Evolutionary conservation across 176 grass and related monocot genomes (phyloP).

Genomic region (Poa annua): DNA sequence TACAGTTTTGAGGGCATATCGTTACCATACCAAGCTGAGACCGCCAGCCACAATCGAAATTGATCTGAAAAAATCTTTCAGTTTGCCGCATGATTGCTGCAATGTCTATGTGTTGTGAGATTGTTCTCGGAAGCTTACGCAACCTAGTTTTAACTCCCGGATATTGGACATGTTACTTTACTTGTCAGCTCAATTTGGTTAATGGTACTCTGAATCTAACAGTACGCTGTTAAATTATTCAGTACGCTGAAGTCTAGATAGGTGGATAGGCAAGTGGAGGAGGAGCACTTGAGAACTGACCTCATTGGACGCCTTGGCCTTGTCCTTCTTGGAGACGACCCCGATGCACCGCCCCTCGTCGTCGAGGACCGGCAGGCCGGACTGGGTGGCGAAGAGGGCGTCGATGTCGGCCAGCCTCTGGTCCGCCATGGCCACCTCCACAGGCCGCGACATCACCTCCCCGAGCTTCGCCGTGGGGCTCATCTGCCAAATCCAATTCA

Average conservation of each 20-base stretch:
- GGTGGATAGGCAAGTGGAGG: too few relatives aligned
- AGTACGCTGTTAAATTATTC: too few relatives aligned
- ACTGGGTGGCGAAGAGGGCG: conserved; percentile 54
- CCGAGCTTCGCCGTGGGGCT: conserved; percentile 58
- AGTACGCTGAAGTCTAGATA: too few relatives aligned
- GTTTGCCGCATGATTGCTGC: background rate
- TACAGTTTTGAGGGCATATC: background rate
- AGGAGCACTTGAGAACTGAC: too few relatives aligned
- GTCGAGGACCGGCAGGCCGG: conserved; percentile 68
- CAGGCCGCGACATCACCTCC: conserved; percentile 46
- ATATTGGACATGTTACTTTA: background rate
- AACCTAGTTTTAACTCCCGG: background rate
- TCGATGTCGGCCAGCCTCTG: conserved; percentile 65
- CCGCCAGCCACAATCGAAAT: background rate
- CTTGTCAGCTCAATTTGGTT: background rate
- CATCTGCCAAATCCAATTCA: conserved; percentile 40
- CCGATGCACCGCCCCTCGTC: conserved; percentile 67
- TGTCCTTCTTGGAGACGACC: conserved; percentile 20
- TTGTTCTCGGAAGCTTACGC: too few relatives aligned
- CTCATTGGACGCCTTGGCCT: conserved; percentile 46
- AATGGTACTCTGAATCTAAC: too few relatives aligned
- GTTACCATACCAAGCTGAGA: background rate
- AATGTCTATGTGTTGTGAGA: background rate
- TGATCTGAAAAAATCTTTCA: background rate
- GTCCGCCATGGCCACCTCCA: conserved; percentile 50